Evolutionary conservation across 2,329 filamentous ascomycete species (phyloP), one percentile per base, ranked within the genome.

Genomic region (Talaromyces sp.): DNA sequence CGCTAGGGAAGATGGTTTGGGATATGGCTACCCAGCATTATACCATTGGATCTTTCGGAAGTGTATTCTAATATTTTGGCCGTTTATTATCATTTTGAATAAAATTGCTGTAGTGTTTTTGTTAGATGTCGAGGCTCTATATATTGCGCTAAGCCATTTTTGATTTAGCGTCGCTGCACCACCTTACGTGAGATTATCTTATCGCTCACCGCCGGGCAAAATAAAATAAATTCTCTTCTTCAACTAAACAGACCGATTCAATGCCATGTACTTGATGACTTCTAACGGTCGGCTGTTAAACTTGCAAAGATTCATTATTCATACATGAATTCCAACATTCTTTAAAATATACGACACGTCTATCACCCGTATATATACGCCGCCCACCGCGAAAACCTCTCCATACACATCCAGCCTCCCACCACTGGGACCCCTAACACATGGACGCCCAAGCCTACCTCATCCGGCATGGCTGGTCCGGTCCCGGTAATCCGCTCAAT

Each of bases 371-470:
- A 22, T 9, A 33, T 22, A 49, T 33, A 42, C n/a, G 39, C 17
- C 36, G 17, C 36, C 55, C 32, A 28, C 10, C 53, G 17, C 19
- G 52, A 39, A 10, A 60, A 33, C n/a, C 9, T 47, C 44, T 7
- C 42, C 42, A 13, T 44, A 22, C n/a, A 36, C 30, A 39, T n/a
- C 39, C 17, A 55, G 8, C 5, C 30, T 25, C 27, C 15, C 10
- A 61, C n/a, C n/a, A 47, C 17, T 19, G 6, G n/a, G 42, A 47
- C 8, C 13, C n/a, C 42, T 22, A 7, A 47, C 61, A 57, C 55
- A 97, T 98, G 93, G 85, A 98, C 76, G 90, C 93, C 60, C 84
- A 90, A 74, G 89, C 89, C 69, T 88, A 95, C 69, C 87, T 98
- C 68, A 87, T 88, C 67, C 85, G 87, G 68, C 92, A 96, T 75